These are phyloP conservation scores for Cnidoscolus chayamansa DNA, from an alignment of 441 rosid genomes.

Conservation along the genomic window DNA sequence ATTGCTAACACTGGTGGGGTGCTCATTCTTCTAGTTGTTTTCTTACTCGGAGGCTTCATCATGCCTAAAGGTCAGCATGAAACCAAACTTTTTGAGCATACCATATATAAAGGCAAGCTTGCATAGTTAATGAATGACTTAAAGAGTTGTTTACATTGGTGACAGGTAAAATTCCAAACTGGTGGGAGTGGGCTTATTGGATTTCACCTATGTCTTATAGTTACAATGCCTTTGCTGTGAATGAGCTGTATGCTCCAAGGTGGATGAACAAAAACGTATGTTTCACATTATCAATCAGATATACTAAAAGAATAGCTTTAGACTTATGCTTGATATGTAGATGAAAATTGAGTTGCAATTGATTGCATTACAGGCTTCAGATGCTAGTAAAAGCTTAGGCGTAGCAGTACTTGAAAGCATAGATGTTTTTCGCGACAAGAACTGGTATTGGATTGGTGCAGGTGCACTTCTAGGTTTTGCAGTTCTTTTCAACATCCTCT, in stretches of 20 bases:
- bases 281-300: neutral
- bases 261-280: conserved; percentile 60
- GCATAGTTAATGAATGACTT: no score
- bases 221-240: conserved; percentile 62
- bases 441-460: conserved; percentile 86
- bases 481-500: conserved; percentile 61
- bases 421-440: conserved; percentile 41
- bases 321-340: conserved; percentile 36
- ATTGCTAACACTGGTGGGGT: conserved; percentile 74
- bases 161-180: conserved; percentile 39
- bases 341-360: neutral
- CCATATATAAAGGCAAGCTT: no score
- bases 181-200: conserved; percentile 96
- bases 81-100: no score
- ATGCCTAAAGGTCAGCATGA: conserved; percentile 46
- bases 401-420: conserved; percentile 43
- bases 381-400: conserved; percentile 42
- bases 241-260: conserved; percentile 72
- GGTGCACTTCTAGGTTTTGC: conserved; percentile 57
- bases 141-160: no score
- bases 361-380: conserved; percentile 40
- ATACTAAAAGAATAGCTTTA: neutral
- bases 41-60: conserved; percentile 84
- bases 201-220: conserved; percentile 68
- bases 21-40: conserved; percentile 49